These are phyloP conservation scores for Microbotryum saponariae DNA, from an alignment of 1,284 basidiomycete genomes.

Conservation along the genomic window DNA sequence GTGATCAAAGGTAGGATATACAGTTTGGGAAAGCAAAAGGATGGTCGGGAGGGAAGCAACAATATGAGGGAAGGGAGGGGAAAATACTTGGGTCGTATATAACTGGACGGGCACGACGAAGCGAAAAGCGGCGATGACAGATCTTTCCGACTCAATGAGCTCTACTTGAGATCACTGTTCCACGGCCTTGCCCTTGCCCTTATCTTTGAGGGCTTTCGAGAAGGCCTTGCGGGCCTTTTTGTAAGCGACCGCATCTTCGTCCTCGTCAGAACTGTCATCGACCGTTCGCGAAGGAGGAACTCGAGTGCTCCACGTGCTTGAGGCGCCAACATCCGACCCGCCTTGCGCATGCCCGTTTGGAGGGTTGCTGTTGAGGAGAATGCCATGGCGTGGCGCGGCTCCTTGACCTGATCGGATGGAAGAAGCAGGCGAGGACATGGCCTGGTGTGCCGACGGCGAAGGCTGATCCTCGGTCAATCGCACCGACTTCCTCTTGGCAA, in stretches of 20 bases:
- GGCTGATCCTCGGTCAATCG: conserved; percentile 24
- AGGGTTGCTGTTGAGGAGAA: conserved; percentile 22
- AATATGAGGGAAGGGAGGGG: too few species aligned
- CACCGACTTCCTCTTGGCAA: conserved; percentile 32
- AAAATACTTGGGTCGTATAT: too few species aligned
- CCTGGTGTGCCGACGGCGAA: conserved; percentile 6
- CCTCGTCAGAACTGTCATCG: conserved; percentile 22
- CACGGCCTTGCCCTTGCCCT: conserved; percentile 15
- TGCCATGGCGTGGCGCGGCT: conserved; percentile 11
- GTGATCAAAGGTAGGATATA: too few species aligned
- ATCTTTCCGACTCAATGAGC: neutral
- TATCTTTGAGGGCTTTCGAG: conserved; percentile 12
- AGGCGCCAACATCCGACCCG: conserved; percentile 6
- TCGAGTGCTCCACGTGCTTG: conserved; percentile 13
- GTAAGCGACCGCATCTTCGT: conserved; percentile 29
- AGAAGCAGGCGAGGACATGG: conserved; percentile 15
- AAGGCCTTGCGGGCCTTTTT: conserved; percentile 22
- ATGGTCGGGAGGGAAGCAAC: too few species aligned
- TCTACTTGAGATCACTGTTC: neutral
- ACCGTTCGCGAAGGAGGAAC: conserved; percentile 4
- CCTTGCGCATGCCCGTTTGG: conserved; percentile 1
- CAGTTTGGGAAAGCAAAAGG: too few species aligned
- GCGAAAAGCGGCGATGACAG: too few species aligned
- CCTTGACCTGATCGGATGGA: conserved; percentile 14
- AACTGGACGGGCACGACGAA: too few species aligned